A percentile compares a stretch with the other conserved stretches of the same genome.
These are phyloP conservation scores for Labyrinthula sp. DNA, from an alignment of 352 stramenopile species.

Conservation along the genomic window DNA sequence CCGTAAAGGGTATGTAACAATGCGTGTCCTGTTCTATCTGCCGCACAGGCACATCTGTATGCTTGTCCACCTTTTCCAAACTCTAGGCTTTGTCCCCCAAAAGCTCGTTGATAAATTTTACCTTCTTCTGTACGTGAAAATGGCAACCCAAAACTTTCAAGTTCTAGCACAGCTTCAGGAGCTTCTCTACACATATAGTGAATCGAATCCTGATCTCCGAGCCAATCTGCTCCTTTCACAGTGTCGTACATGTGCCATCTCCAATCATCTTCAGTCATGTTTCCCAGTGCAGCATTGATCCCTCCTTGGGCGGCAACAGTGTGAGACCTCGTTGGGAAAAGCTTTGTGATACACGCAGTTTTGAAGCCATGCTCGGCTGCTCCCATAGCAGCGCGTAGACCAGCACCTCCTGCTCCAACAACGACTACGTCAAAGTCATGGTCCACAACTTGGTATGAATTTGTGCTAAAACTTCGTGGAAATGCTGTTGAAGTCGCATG, in stretches of 20 bases:
- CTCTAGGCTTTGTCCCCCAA: slow-evolving; percentile 77
- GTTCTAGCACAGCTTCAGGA: slow-evolving; percentile 57
- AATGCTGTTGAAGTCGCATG: no score
- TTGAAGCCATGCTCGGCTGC: slow-evolving; percentile 73
- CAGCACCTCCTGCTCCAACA: slow-evolving; percentile 73
- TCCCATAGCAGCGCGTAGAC: slow-evolving; percentile 72
- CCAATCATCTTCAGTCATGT: slow-evolving; percentile 89
- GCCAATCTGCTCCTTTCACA: slow-evolving; percentile 84
- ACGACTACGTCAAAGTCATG: slow-evolving; percentile 87
- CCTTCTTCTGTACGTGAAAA: slow-evolving; percentile 85
- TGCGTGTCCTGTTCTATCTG: slow-evolving; percentile 81
- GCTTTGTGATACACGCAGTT: slow-evolving; percentile 86
- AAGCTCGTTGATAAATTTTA: slow-evolving; percentile 86
- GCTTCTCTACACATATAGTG: slow-evolving; percentile 78
- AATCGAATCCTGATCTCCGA: slow-evolving; percentile 91
- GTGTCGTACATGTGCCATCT: slow-evolving; percentile 89
- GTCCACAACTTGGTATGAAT: slow-evolving; percentile 48
- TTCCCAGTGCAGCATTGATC: slow-evolving; percentile 87
- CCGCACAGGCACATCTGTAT: slow-evolving; percentile 71
- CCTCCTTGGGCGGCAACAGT: slow-evolving; percentile 85
- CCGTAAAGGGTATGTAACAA: slow-evolving; percentile 93
- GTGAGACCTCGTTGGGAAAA: slow-evolving; percentile 85
- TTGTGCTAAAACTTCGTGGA: slow-evolving; percentile 1
- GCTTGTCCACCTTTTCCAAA: slow-evolving; percentile 84
- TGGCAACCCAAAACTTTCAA: slow-evolving; percentile 81